These are phyloP conservation scores for Boletus pseudopeckii DNA, from an alignment of 768 basidiomycete species.

Conservation along the genomic window DNA sequence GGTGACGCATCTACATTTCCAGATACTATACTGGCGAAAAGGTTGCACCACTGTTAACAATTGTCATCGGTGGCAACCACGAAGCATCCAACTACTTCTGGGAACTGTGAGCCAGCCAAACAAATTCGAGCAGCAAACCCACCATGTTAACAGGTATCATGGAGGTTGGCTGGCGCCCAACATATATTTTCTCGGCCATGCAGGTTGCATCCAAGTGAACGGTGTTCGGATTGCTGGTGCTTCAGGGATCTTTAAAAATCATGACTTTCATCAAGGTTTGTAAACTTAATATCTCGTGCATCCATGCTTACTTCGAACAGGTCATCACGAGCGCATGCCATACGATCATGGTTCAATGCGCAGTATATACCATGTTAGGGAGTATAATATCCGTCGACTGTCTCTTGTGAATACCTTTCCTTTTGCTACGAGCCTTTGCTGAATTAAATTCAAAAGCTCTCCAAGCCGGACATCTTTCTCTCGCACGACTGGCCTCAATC, in stretches of 20 bases:
- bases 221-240: constrained; percentile 86
- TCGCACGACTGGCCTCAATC: constrained; percentile 96
- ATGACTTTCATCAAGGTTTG: constrained; percentile 70
- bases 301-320: constrained; percentile 34
- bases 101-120: constrained; percentile 67
- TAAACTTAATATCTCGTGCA: neutral
- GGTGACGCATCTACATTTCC: constrained; percentile 2
- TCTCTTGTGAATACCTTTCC: constrained; percentile 51
- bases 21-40: constrained; percentile 88
- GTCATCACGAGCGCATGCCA: constrained; percentile 79
- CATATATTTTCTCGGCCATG: constrained; percentile 93
- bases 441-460: constrained; percentile 39
- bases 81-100: constrained; percentile 96
- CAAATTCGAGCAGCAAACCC: neutral
- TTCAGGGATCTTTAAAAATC: constrained; percentile 85
- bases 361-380: constrained; percentile 88
- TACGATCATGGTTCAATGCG: constrained; percentile 70
- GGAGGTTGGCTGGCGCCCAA: constrained; percentile 97
- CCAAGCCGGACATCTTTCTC: constrained; percentile 71
- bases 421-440: neutral
- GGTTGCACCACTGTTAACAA: constrained; percentile 80
- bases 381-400: constrained; percentile 77
- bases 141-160: constrained; percentile 62
- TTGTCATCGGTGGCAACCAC: constrained; percentile 97
- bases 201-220: constrained; percentile 84